Base-by-base conservation (phyloP, 108 stramenopile species). In the Cyclotella cryptica region DNA sequence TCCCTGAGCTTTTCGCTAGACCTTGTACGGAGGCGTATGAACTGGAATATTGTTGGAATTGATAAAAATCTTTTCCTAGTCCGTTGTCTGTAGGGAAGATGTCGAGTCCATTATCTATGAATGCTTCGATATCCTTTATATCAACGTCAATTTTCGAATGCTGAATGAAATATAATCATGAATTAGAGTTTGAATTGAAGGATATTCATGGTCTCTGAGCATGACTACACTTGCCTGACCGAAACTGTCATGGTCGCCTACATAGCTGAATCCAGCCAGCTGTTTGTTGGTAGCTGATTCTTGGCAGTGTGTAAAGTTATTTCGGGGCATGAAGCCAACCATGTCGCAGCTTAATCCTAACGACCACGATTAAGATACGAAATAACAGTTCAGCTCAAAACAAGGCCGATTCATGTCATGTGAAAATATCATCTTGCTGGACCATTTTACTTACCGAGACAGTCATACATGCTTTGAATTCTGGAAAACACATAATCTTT, bases 21-120 rank as follows among this genome's bases (percentile, higher is more conserved):
- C 43, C 58, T 30, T 66, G 81, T 57, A 58, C 63, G 35, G 53
- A 92, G 29, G 39, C 61, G 42, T 63, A 66, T 21, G 63, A 53
- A 53, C 47, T 54, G 22, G 67, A 82, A 64, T 88, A 78, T 68
- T 88, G 86, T 24, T 91, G 92, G 59, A 80, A 87, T 15, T 45
- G 78, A 79, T 93, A 95, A 12, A 84, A 53, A 17, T 95, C 89
- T 13, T 84, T 85, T 14, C 86, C 92, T 66, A 87, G 87, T 11
- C 49, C 78, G 39, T 67, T 27, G 22, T 66, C 62, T 29, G 75
- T 71, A 41, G 79, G 29, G 35, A 82, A 82, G 18, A 74, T 64
- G 30, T 77, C n/a, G 14, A 80, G 41, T 27, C 70, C 77, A 53
- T 76, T 80, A 13, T 75, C 43, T 18, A 84, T 70, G 52, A 77